Conservation (phyloP, 2,329 filamentous ascomycete species). For the Sclerotinia minor region DNA sequence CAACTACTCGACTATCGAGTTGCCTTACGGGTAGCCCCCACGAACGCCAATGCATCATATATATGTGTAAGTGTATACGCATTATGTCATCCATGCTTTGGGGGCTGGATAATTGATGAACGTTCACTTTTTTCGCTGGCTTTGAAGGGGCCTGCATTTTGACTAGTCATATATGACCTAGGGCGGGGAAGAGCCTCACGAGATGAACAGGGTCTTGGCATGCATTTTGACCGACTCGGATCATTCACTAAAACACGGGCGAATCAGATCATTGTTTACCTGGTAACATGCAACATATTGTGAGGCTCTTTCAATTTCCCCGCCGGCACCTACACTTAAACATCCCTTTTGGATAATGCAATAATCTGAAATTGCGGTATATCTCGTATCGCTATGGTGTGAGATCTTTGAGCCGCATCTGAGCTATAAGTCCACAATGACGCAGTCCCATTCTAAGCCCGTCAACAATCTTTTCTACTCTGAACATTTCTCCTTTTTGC, state of each 20-base stretch:
- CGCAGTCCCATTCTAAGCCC: background rate
- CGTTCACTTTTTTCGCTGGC: background rate
- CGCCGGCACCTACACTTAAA: too few relatives aligned
- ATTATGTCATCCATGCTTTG: background rate
- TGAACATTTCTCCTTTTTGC: background rate
- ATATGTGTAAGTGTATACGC: background rate
- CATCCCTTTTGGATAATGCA: background rate
- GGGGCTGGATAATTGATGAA: background rate
- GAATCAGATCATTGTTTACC: background rate
- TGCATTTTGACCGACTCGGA: background rate
- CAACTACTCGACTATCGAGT: constrained; percentile 13
- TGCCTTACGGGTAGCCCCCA: background rate
- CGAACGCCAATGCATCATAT: background rate
- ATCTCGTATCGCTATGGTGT: background rate
- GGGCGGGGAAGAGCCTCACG: background rate
- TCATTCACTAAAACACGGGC: background rate
- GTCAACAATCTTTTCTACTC: background rate
- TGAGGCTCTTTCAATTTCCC: background rate
- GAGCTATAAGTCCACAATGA: constrained; percentile 1
- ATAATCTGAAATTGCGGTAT: background rate
- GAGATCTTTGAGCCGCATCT: background rate
- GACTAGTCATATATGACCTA: background rate
- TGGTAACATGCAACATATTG: background rate
- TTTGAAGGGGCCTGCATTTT: background rate
- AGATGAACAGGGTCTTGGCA: background rate